Conservation (phyloP, 116 monocot genomes). For the Papilionanthe hybrid region DNA sequence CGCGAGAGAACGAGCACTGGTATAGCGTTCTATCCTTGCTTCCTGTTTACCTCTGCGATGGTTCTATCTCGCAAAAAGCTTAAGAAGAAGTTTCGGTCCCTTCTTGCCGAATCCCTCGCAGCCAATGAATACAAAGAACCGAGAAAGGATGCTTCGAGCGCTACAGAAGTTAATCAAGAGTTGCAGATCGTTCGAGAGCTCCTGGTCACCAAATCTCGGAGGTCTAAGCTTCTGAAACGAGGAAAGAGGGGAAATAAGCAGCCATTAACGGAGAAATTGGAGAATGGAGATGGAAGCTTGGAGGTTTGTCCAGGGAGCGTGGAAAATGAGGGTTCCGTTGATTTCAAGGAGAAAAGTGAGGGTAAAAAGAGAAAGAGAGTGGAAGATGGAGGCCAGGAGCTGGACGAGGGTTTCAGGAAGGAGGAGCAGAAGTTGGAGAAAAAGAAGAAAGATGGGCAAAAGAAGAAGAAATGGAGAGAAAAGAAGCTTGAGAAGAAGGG, state of each 20-base stretch:
- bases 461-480: conserved; percentile 6
- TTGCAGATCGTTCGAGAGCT: conserved; percentile 41
- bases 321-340: background rate
- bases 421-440: conserved; percentile 7
- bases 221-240: conserved; percentile 19
- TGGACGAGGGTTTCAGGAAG: conserved; percentile 5
- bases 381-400: conserved; percentile 4
- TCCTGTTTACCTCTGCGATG: conserved; percentile 28
- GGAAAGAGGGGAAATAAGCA: conserved; percentile 25
- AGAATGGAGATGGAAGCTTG: conserved; percentile 2
- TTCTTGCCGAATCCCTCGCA: conserved; percentile 38
- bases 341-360: conserved; percentile 8
- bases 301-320: conserved; percentile 8
- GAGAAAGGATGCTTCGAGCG: background rate
- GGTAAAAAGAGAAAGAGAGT: conserved; percentile 23
- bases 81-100: conserved; percentile 56
- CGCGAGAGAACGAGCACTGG: background rate
- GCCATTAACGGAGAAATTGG: conserved; percentile 6
- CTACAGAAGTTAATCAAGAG: conserved; percentile 10
- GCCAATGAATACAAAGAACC: conserved; percentile 6
- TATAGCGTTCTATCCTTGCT: background rate
- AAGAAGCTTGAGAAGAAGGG: conserved; percentile 9
- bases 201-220: conserved; percentile 23
- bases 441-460: conserved; percentile 16
- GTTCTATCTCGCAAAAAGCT: conserved; percentile 88